Base-by-base conservation (phyloP, 257 asterid genomes). In the Primulina huaijiensis region DNA sequence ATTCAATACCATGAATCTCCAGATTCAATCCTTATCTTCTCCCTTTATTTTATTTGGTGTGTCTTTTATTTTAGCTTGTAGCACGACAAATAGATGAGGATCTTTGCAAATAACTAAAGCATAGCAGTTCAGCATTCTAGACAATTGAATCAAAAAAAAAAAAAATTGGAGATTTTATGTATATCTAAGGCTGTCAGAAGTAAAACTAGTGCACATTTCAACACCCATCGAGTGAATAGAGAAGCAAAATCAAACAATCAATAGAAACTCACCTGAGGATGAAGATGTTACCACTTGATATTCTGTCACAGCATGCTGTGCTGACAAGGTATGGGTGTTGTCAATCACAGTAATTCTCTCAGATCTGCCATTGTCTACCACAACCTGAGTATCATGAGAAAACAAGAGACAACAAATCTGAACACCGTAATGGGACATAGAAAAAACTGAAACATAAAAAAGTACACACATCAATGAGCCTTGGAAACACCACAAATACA, bases 231-330 rank as follows among this genome's bases (percentile, higher is more conserved):
- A 43, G 5, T 43, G n/a, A 2, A 12, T 10, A 43, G 53, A 43
- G 53, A 43, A 43, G 53, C 5, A 43, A 43, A 43, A 43, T 43
- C 17, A 52, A 37, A 73, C 23, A 63, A 58, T 73, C 40, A 38
- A 50, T 50, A 74, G 68, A 71, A 75, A 74, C 87, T 5, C 58
- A 87, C 97, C 96, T 40, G 72, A 69, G 43, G 81, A 77, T 66
- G 95, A 84, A 64, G 88, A 77, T 76, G 84, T 85, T 72, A 93
- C 80, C 63, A 89, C 92, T 74, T 84, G 86, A 76, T 93, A 93
- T 63, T 84, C 87, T 52, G 97, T 90, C 78, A 85, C 82, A 25
- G 97, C 95, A 83, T 76, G 83, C 74, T 87, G 97, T n/a, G 93
- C 88, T 65, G 87, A 70, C 65, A 73, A 65, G 17, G 80, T 78